Conservation (phyloP, 1,139 yeast genomes). For the Kurtzmaniella quercitrusa region DNA sequence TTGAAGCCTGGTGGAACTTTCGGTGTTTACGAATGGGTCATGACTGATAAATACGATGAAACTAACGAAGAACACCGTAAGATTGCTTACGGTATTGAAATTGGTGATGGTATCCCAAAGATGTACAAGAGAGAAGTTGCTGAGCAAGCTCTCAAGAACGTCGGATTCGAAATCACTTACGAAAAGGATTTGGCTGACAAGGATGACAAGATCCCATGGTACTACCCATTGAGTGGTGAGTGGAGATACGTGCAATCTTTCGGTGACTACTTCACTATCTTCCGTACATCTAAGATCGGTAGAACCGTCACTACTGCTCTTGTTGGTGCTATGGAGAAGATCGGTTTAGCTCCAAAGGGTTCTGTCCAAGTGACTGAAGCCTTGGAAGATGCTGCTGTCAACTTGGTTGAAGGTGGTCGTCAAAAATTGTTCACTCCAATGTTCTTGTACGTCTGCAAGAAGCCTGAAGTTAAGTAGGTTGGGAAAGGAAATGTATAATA, state of each 20-base stretch:
- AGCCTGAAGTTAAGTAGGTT: conserved; percentile 46
- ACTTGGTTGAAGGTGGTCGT: conserved; percentile 90
- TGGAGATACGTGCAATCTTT: conserved; percentile 80
- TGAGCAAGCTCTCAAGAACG: conserved; percentile 74
- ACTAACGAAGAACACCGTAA: conserved; percentile 84
- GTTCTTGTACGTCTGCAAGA: conserved; percentile 86
- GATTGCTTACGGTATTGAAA: conserved; percentile 94
- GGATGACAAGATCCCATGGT: conserved; percentile 93
- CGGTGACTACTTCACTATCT: conserved; percentile 74
- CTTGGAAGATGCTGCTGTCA: conserved; percentile 94
- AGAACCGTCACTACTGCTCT: conserved; percentile 78
- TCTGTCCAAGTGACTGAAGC: conserved; percentile 88
- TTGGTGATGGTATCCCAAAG: conserved; percentile 98
- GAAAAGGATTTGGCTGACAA: conserved; percentile 79
- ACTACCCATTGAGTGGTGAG: conserved; percentile 93
- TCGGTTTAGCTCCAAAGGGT: conserved; percentile 92
- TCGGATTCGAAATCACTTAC: conserved; percentile 79
- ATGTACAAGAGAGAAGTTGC: conserved; percentile 89
- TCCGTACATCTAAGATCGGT: conserved; percentile 87
- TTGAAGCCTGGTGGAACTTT: conserved; percentile 96
- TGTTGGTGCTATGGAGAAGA: conserved; percentile 74
- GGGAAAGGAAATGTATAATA: not conserved
- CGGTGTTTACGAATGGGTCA: conserved; percentile 99
- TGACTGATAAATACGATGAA: conserved; percentile 93
- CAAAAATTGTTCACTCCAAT: conserved; percentile 89